Evolutionary conservation across 192 early-diverging fungal species (phyloP).

Genomic region (Podila epicladia): DNA sequence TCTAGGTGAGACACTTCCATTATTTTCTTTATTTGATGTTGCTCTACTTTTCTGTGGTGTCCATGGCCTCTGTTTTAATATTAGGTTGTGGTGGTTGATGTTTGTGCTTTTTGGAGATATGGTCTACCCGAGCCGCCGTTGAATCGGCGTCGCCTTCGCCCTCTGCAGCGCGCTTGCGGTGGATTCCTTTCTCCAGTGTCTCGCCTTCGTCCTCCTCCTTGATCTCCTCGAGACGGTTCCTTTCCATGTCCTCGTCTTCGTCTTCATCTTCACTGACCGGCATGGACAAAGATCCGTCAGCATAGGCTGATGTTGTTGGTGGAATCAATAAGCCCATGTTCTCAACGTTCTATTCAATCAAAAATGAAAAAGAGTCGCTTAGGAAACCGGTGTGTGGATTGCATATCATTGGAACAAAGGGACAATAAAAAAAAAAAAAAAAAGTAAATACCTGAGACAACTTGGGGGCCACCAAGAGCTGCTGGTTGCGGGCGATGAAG

Average conservation of each 20-base stretch:
- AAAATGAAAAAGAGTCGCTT: no score
- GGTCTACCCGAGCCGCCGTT: conserved; percentile 39
- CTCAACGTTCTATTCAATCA: background rate
- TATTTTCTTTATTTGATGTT: no score
- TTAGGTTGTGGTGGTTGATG: conserved; percentile 4
- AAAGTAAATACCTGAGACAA: conserved; percentile 52
- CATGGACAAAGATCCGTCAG: conserved; percentile 61
- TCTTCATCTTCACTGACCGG: conserved; percentile 62
- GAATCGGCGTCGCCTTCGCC: conserved; percentile 7
- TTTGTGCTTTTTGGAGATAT: conserved; percentile 45
- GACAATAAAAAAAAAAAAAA: no score
- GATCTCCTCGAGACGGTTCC: conserved; percentile 17
- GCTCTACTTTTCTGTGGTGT: no score
- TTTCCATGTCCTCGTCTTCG: conserved; percentile 33
- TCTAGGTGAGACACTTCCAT: no score
- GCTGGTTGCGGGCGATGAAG: conserved; percentile 56
- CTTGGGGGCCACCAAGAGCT: conserved; percentile 55
- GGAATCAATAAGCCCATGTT: conserved; percentile 40
- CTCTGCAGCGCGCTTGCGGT: no score
- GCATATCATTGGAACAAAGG: no score
- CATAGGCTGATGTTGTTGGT: conserved; percentile 38
- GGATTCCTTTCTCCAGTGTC: background rate
- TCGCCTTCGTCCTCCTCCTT: conserved; percentile 31
- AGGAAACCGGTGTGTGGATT: no score
- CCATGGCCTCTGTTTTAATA: no score